Base-by-base conservation (phyloP, 192 early-diverging fungal genomes). In the Powellomyces hirtus region DNA sequence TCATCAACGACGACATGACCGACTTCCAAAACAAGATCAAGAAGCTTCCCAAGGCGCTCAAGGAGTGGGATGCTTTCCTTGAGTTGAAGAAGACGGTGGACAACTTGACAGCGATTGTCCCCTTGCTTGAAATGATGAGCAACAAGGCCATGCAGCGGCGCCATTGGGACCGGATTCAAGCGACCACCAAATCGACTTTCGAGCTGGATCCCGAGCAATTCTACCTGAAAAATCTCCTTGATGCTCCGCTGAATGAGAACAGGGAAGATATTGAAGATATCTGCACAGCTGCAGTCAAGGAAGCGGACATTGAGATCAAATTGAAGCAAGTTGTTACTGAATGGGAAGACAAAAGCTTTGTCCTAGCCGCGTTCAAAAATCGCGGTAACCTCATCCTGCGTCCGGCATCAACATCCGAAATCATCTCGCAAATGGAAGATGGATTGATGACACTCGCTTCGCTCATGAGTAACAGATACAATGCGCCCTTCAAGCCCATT, bases 21-120 rank as follows among this genome's bases (percentile, higher is more conserved):
- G 83, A 85, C 46, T 86, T 87, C 77, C 85, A 88, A 62, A 74
- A 76, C 67, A 87, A 86, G 53, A 87, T 87, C 69, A 86, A 87
- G 66, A 87, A 87, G 77, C 78, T 87, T 26, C 86, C 86, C 0
- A 87, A 86, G 42, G 84, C 84, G 8, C 79, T 87, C 37, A 85
- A 86, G 50, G 86, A 86, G 20, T 87, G 86, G 86, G 84, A 87
- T 52, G 79, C 84, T 22, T 87, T 87, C 73, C 65, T 81, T 20
- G 85, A 87, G 49, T 63, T 87, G 13, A 88, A 86, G 61, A 80
- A 79, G 44, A 84, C 77, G 71, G 86, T 86, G 6, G 86, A 87
- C 59, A 85, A 82, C 52, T 63, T 87, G 46, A 82, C 82, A 8
- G 80, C 70, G 11, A 77, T 81, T 36, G 81, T 87, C 1, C 86